Percentiles rank a stretch among this genome's conserved stretches.
phyloP scores from a whole-genome alignment of 495 filamentous ascomycete species.

The Collariella sp. region DNA sequence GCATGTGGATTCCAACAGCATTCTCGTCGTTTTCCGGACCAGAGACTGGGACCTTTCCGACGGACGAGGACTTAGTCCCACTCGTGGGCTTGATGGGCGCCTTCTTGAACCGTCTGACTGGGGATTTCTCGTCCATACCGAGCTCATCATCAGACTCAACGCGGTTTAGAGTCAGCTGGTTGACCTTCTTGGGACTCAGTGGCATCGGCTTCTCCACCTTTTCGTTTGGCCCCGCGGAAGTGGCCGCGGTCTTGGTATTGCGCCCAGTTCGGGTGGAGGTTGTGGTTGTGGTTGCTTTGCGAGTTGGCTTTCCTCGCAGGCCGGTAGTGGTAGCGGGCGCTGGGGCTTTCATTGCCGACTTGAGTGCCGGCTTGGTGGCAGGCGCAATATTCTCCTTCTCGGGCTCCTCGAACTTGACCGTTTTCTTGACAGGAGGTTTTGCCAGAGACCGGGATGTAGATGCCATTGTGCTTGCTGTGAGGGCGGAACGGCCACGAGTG shows the following conservation, averaged over 20 bases:
- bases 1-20: conserved; percentile 7
- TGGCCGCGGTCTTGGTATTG: conserved; percentile 7
- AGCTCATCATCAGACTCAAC: conserved; percentile 46
- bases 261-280: conserved; percentile 9
- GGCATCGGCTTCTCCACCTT: conserved; percentile 24
- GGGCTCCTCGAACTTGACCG: conserved; percentile 48
- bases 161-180: conserved; percentile 36
- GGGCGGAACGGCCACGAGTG: conserved; percentile 31
- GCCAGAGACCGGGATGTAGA: conserved; percentile 23
- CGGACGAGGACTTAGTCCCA: conserved; percentile 14
- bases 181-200: conserved; percentile 51
- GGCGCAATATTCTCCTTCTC: conserved; percentile 48
- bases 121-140: conserved; percentile 41
- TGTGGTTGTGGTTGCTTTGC: conserved; percentile 16
- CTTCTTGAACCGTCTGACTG: conserved; percentile 40
- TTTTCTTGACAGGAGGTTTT: conserved; percentile 41
- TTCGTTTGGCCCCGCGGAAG: conserved; percentile 1
- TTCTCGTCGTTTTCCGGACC: conserved; percentile 11
- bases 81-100: conserved; percentile 33
- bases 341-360: conserved; percentile 13
- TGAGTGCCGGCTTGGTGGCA: conserved; percentile 16
- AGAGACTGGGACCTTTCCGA: neutral
- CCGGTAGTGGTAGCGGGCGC: conserved; percentile 9
- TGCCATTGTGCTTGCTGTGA: conserved; percentile 18
- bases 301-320: conserved; percentile 22